Evolutionary conservation across 306 rosid genomes (phyloP).

Genomic region (Prunus persica): Prunus_persica_NCBIv2 NC_034014.1:21295001-21295500

Average conservation of each 20-base stretch:
- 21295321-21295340: slow-evolving; percentile 93
- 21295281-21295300: slow-evolving; percentile 88
- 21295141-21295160: not conserved
- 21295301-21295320: slow-evolving; percentile 93
- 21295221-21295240: slow-evolving; percentile 90
- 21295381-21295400: slow-evolving; percentile 83
- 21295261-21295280: slow-evolving; percentile 68
- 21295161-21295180: not conserved
- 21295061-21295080: not conserved
- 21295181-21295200: slow-evolving; percentile 26
- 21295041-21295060: not conserved
- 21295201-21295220: slow-evolving; percentile 99
- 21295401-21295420: slow-evolving; percentile 64
- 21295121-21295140: not conserved
- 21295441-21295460: slow-evolving; percentile 37
- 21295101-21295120: not conserved
- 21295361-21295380: slow-evolving; percentile 90
- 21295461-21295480: not conserved
- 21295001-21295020: not conserved
- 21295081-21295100: slow-evolving; percentile 25
- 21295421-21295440: slow-evolving; percentile 77
- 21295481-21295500: slow-evolving; percentile 27
- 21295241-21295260: slow-evolving; percentile 84
- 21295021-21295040: not conserved
- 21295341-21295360: slow-evolving; percentile 85